Conservation (phyloP, 2,329 filamentous ascomycete species). For the Chaetomiaceae sp. region DNA sequence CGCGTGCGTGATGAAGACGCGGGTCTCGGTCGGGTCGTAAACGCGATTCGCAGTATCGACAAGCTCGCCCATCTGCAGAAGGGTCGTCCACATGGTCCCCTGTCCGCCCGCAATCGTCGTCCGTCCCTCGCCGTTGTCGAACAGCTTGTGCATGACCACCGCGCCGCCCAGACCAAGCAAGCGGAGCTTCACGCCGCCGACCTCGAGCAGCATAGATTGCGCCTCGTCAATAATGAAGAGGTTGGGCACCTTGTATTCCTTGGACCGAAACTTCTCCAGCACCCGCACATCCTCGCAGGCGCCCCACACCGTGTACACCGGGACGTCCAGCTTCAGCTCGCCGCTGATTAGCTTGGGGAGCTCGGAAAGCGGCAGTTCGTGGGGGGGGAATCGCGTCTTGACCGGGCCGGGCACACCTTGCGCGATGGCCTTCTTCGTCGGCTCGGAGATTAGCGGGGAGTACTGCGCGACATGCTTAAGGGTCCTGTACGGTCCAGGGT, state of each 20-base stretch:
- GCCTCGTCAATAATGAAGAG: constrained; percentile 98
- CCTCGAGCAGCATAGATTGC: constrained; percentile 87
- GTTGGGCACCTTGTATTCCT: constrained; percentile 96
- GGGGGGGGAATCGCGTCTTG: constrained; percentile 75
- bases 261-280: constrained; percentile 92
- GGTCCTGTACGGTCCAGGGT: constrained; percentile 53
- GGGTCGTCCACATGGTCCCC: constrained; percentile 98
- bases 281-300: constrained; percentile 98
- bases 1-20: constrained; percentile 92
- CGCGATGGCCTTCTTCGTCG: constrained; percentile 61
- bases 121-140: constrained; percentile 95
- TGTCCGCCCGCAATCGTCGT: constrained; percentile 98
- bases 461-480: constrained; percentile 98
- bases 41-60: constrained; percentile 97
- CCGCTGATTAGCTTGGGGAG: constrained; percentile 83
- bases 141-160: constrained; percentile 99
- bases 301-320: constrained; percentile 98
- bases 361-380: constrained; percentile 86
- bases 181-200: constrained; percentile 92
- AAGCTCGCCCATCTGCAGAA: constrained; percentile 95
- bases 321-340: constrained; percentile 85
- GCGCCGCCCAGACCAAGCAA: constrained; percentile 89
- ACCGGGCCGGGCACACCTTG: constrained; percentile 66
- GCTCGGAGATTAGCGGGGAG: constrained; percentile 83
- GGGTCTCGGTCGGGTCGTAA: constrained; percentile 95